phyloP scores from a whole-genome alignment of 352 stramenopile genomes.

The Saprolegnia diclina region DNA sequence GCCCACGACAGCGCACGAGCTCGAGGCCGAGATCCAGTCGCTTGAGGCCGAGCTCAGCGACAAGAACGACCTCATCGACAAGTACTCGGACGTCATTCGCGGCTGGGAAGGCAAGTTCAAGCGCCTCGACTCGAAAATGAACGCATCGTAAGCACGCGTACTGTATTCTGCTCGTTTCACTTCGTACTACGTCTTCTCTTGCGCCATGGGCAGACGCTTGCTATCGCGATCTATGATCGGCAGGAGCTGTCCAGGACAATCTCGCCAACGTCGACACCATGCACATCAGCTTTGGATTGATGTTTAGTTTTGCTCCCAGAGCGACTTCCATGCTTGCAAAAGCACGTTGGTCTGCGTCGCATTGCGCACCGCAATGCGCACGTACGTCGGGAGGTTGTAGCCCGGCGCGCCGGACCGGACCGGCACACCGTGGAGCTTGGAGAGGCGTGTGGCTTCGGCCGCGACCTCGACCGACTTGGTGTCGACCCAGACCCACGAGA shows the following conservation, averaged over 20 bases:
- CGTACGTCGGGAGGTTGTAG: conserved; percentile 82
- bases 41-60: conserved; percentile 68
- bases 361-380: conserved; percentile 78
- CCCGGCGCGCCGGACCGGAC: conserved; percentile 81
- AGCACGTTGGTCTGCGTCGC: conserved; percentile 62
- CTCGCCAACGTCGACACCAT: not conserved
- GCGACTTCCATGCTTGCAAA: conserved; percentile 63
- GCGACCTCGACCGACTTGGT: conserved; percentile 55
- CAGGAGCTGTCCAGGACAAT: no score
- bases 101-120: conserved; percentile 84
- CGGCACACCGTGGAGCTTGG: conserved; percentile 79
- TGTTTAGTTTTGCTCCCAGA: conserved; percentile 37
- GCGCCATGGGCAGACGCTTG: no score
- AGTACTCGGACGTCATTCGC: conserved; percentile 75
- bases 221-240: no score
- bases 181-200: no score
- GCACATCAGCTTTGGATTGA: not conserved
- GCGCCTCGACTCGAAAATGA: conserved; percentile 60
- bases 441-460: conserved; percentile 56
- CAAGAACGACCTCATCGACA: conserved; percentile 83
- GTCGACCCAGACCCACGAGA: conserved; percentile 88
- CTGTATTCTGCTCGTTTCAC: no score
- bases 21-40: conserved; percentile 70
- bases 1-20: conserved; percentile 31
- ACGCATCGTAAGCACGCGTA: conserved; percentile 19